A percentile compares a stretch with the other conserved stretches of the same genome.
phyloP scores from a whole-genome alignment of 345 rosid genomes.

The Leavenworthia alabamica region DNA sequence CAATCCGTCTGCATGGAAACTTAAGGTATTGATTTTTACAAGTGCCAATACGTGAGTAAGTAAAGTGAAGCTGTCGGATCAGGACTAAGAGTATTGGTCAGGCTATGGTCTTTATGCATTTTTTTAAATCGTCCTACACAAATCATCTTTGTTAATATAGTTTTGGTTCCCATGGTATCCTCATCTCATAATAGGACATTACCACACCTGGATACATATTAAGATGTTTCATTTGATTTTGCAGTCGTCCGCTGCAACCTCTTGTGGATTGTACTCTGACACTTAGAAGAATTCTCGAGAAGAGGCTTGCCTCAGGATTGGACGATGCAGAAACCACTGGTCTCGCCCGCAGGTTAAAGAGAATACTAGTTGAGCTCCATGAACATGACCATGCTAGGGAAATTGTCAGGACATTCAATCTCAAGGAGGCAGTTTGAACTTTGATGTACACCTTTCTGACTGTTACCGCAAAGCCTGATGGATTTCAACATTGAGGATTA shows the following conservation, averaged over 20 bases:
- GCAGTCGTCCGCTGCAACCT: conserved; percentile 71
- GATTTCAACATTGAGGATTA: neutral
- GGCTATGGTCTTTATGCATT: neutral
- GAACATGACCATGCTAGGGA: conserved; percentile 81
- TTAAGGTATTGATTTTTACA: neutral
- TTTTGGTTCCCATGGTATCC: neutral
- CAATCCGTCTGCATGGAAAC: neutral
- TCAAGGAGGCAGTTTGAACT: conserved; percentile 72
- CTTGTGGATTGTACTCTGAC: conserved; percentile 64
- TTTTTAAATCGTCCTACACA: neutral
- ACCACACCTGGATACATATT: conserved; percentile 2
- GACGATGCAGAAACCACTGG: conserved; percentile 49
- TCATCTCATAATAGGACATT: neutral
- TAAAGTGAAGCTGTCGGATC: neutral
- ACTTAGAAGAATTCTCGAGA: conserved; percentile 49
- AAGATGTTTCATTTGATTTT: neutral
- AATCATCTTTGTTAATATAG: neutral
- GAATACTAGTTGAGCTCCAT: conserved; percentile 74
- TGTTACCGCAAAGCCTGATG: neutral
- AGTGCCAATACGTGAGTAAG: neutral
- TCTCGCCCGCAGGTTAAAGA: conserved; percentile 81
- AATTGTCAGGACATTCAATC: conserved; percentile 55
- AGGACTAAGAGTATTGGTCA: conserved; percentile 7
- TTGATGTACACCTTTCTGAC: neutral
- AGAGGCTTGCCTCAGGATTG: conserved; percentile 48